phyloP scores from a whole-genome alignment of 768 basidiomycete genomes.

The Pulveroboletus sp. region DNA sequence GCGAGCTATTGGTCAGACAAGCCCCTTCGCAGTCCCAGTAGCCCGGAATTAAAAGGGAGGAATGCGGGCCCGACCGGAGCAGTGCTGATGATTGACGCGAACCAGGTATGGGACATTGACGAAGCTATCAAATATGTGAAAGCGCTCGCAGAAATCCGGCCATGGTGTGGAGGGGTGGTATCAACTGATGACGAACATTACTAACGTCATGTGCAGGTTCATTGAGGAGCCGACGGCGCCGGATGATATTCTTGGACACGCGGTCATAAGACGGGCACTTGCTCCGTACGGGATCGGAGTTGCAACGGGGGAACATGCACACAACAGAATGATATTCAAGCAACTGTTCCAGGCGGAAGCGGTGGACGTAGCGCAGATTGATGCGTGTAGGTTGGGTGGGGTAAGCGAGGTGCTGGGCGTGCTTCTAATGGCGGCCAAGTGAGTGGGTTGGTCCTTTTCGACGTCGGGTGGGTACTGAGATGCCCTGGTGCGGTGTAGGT shows the following conservation, averaged over 20 bases:
- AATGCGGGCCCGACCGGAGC: constrained; percentile 93
- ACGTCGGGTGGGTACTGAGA: not conserved
- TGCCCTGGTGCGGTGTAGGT: constrained; percentile 41
- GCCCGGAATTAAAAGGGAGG: constrained; percentile 70
- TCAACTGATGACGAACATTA: not conserved
- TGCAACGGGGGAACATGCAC: constrained; percentile 95
- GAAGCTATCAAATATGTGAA: constrained; percentile 78
- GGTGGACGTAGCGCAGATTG: constrained; percentile 93
- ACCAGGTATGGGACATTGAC: constrained; percentile 95
- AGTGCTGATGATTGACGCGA: constrained; percentile 96
- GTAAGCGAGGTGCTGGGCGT: constrained; percentile 92
- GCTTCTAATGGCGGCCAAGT: constrained; percentile 91
- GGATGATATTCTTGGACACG: constrained; percentile 89
- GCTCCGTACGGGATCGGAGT: constrained; percentile 85
- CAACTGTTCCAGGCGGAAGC: constrained; percentile 89
- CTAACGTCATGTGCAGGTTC: constrained; percentile 54
- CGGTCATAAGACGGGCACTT: constrained; percentile 75
- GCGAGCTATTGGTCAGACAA: constrained; percentile 25
- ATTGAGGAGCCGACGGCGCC: constrained; percentile 97
- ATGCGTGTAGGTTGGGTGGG: constrained; percentile 89
- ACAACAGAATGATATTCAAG: constrained; percentile 97
- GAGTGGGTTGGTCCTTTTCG: not conserved
- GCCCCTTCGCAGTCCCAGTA: constrained; percentile 47
- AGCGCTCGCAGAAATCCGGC: constrained; percentile 71
- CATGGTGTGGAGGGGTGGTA: constrained; percentile 53